These are phyloP conservation scores for Ramaria sp. DNA, from an alignment of 768 basidiomycete species.

Conservation along the genomic window DNA sequence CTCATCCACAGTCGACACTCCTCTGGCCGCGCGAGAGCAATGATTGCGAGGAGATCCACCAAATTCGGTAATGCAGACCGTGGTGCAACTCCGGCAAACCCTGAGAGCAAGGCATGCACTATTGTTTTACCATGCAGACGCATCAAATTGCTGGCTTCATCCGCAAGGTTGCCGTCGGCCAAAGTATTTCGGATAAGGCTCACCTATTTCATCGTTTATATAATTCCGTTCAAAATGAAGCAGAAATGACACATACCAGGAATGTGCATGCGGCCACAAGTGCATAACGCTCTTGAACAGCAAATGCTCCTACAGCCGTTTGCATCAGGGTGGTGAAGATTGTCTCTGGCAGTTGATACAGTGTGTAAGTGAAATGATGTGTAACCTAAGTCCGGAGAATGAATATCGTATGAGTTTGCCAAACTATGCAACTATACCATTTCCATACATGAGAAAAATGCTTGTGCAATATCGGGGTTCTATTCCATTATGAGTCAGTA, in stretches of 20 bases:
- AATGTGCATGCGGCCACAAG: conserved; percentile 75
- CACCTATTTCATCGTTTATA: conserved; percentile 28
- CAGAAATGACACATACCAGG: conserved; percentile 38
- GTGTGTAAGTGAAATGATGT: conserved; percentile 46
- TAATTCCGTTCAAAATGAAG: not conserved
- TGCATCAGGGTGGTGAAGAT: conserved; percentile 59
- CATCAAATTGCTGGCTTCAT: conserved; percentile 42
- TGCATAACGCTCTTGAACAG: conserved; percentile 77
- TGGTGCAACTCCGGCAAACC: conserved; percentile 79
- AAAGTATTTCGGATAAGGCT: conserved; percentile 59
- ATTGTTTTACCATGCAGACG: conserved; percentile 50
- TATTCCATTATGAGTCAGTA: conserved; percentile 19
- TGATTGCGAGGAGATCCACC: conserved; percentile 64
- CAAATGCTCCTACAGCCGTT: conserved; percentile 53
- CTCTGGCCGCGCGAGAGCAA: conserved; percentile 46
- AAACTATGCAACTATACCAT: conserved; percentile 32
- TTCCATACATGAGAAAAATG: conserved; percentile 78
- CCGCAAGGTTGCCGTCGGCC: conserved; percentile 46
- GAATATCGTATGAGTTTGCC: not conserved
- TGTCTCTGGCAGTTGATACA: conserved; percentile 53
- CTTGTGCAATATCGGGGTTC: conserved; percentile 90
- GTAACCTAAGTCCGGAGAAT: conserved; percentile 24
- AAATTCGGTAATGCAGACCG: conserved; percentile 75
- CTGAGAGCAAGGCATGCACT: conserved; percentile 62
- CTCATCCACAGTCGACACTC: conserved; percentile 61